Base-by-base conservation (phyloP, 805 yeast genomes). In the Metschnikowia amazonensis region DNA sequence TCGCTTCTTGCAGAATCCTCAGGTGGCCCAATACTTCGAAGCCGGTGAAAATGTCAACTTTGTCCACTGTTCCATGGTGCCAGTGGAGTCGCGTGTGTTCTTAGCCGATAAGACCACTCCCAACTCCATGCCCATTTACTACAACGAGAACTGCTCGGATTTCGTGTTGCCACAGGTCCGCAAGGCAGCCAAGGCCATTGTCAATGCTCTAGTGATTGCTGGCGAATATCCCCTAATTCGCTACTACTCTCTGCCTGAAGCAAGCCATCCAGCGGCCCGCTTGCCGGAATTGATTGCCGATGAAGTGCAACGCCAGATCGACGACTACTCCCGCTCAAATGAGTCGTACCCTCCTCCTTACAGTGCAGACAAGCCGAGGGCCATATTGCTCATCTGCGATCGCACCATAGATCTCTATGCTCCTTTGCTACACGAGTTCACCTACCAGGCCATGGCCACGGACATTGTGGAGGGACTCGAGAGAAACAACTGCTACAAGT, bases 211-310 rank as follows among this genome's bases (percentile, higher is more conserved):
- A 70, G 78, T 86, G 6, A 60, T 85, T 8, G 81, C 94, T 1
- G 95, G 95, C 11, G 97, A 90, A 59, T 87, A 85, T 55, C 99
- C 99, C 2, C 77, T 85, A 36, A 79, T 94, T 17, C 74, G 99
- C 53, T 87, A 80, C 65, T 83, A 81, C 59, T 71, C 79, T 7
- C 76, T 76, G 34, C 69, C 75, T 14, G 67, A 78, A 31, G 70
- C 74, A 8, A 61, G 67, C 25, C 75, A 79, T 52, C 74, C 75
- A 21, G 83, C 89, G 0, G 68, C 82, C 3, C 64, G 78, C 24
- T 67, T 86, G 23, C 85, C 94, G 1, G 79, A 76, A 56, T 69
- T 84, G 63, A 72, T 92, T 38, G 96, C 97, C 1, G 69, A 67
- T 24, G 79, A 75, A 46, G 83, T 90, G 49, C 96, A 89, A 61